Evolutionary conservation across 2,329 filamentous ascomycete species (phyloP).

Genomic region (Chrysoporthe puriensis): DNA sequence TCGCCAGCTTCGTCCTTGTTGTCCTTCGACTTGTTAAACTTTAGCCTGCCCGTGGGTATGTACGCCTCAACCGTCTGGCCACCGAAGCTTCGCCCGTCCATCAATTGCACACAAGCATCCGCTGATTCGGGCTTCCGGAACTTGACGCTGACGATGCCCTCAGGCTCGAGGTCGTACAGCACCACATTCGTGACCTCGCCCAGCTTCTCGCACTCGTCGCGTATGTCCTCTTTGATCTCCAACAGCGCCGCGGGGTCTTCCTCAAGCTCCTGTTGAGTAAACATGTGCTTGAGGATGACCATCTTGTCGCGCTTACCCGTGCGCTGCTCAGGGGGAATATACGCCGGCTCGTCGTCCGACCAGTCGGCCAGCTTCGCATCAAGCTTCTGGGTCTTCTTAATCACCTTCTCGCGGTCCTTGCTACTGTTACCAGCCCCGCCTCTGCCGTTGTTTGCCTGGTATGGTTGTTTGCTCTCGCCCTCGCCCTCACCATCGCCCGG

Average conservation of each 20-base stretch:
- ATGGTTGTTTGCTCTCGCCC: slow-evolving; percentile 44
- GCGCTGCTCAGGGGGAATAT: slow-evolving; percentile 50
- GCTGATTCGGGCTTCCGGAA: slow-evolving; percentile 76
- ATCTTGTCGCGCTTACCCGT: slow-evolving; percentile 70
- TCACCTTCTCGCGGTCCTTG: slow-evolving; percentile 85
- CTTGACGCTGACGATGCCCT: slow-evolving; percentile 83
- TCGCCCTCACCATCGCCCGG: slow-evolving; percentile 34
- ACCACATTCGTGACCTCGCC: slow-evolving; percentile 90
- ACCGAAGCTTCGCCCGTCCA: slow-evolving; percentile 81
- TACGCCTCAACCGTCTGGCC: slow-evolving; percentile 73
- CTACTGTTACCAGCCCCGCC: slow-evolving; percentile 41
- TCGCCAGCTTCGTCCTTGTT: slow-evolving; percentile 54
- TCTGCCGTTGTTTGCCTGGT: slow-evolving; percentile 15
- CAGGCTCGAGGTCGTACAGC: slow-evolving; percentile 82
- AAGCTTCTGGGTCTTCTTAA: slow-evolving; percentile 87
- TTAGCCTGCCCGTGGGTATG: slow-evolving; percentile 71
- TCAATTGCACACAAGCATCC: slow-evolving; percentile 69
- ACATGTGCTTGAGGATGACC: slow-evolving; percentile 91
- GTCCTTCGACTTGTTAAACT: slow-evolving; percentile 70
- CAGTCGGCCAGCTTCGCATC: slow-evolving; percentile 92
- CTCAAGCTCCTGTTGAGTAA: slow-evolving; percentile 81
- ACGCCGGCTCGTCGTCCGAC: slow-evolving; percentile 81
- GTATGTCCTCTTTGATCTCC: slow-evolving; percentile 93
- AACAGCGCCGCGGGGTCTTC: slow-evolving; percentile 81
- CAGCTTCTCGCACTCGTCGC: slow-evolving; percentile 84